Percentiles rank a stretch among this genome's conserved stretches.
Evolutionary conservation across 2,329 filamentous ascomycete species (phyloP).

Genomic region (Clonostachys solani): DNA sequence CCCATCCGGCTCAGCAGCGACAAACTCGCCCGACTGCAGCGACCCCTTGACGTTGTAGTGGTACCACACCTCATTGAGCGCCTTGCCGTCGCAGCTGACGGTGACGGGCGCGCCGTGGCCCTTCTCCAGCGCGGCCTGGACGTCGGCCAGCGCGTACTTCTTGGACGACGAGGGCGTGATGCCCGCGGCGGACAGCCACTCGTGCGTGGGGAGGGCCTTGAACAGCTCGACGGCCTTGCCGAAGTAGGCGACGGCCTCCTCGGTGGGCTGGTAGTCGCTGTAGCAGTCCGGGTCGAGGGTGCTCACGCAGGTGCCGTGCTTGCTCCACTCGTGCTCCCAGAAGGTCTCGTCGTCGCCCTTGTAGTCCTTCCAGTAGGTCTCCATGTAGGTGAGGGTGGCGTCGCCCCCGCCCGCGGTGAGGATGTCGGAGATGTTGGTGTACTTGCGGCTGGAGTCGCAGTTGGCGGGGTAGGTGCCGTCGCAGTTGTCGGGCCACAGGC

Average conservation of each 20-base stretch:
- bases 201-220: constrained; percentile 61
- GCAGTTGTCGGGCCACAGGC: constrained; percentile 64
- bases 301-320: constrained; percentile 70
- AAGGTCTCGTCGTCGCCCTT: constrained; percentile 58
- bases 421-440: constrained; percentile 62
- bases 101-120: constrained; percentile 50
- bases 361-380: constrained; percentile 68
- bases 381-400: constrained; percentile 62
- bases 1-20: constrained; percentile 50
- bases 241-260: constrained; percentile 69
- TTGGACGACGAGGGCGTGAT: constrained; percentile 47
- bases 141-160: constrained; percentile 55
- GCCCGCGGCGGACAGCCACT: constrained; percentile 56
- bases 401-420: constrained; percentile 45
- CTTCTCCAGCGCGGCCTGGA: constrained; percentile 53
- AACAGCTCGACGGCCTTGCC: constrained; percentile 61
- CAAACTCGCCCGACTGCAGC: constrained; percentile 56
- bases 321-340: constrained; percentile 73
- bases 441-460: constrained; percentile 58
- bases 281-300: constrained; percentile 68
- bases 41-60: constrained; percentile 59
- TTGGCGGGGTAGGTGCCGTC: constrained; percentile 64
- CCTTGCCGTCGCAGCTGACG: constrained; percentile 46
- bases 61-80: constrained; percentile 54
- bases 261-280: constrained; percentile 48